Conservation (phyloP, 1,284 basidiomycete genomes). For the Phylloboletellus chloephorus region DNA sequence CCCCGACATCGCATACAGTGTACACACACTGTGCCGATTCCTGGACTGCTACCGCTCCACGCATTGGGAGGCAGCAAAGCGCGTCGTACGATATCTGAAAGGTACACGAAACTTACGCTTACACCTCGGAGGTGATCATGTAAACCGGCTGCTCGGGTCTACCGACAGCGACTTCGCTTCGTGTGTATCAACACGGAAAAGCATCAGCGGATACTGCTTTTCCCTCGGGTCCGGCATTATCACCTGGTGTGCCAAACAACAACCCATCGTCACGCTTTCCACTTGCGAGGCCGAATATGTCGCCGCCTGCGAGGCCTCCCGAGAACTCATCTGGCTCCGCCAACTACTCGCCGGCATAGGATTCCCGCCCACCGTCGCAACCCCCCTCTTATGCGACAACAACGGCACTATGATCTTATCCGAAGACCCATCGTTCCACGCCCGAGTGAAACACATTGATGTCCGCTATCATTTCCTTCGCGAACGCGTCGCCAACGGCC, state of each 20-base stretch:
- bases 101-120: not conserved
- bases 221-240: slow-evolving; percentile 29
- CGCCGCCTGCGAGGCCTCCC: slow-evolving; percentile 25
- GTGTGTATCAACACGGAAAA: slow-evolving; percentile 26
- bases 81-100: not conserved
- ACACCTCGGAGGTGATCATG: not conserved
- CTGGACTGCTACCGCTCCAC: no score
- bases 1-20: no score
- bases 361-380: slow-evolving; percentile 7
- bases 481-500: no score
- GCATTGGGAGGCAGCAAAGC: no score
- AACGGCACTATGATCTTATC: no score
- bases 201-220: slow-evolving; percentile 38
- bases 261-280: slow-evolving; percentile 33
- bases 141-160: not conserved
- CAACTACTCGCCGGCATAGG: slow-evolving; percentile 23
- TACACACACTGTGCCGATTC: no score
- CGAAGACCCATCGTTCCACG: no score
- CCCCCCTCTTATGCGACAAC: slow-evolving; percentile 25
- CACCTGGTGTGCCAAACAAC: no score
- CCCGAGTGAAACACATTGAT: no score
- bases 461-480: no score
- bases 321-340: slow-evolving; percentile 29
- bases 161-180: slow-evolving; percentile 40
- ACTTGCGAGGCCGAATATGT: slow-evolving; percentile 41